Evolutionary conservation across 2,329 filamentous ascomycete genomes (phyloP), one percentile per base, ranked within the genome.

Genomic region (Claviceps arundinis): DNA sequence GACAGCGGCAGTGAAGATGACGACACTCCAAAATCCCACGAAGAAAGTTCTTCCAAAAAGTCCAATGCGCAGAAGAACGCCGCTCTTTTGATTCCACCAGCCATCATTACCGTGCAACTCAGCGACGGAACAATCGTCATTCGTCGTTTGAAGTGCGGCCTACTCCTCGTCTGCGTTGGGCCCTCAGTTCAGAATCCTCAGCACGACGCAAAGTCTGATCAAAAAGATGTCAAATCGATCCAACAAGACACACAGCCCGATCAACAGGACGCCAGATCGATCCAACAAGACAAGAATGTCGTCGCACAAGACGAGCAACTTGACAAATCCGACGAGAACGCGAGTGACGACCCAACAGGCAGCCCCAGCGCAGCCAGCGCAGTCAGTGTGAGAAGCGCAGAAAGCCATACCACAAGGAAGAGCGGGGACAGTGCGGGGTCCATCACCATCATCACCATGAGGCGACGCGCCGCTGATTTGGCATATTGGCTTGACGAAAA

Each of bases 111-210:
- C 1, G 72, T 83, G 37, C 78, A 84, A 65, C 74, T 84, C 48
- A 70, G 72, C 34, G 77, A 72, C 48, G 73, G 75, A 37, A 75
- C 82, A 34, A 73, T 84, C 57, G 74, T 82, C 19, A 77, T 84
- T 52, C 71, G 78, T 11, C 69, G 70, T 2, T 68, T 84, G 37
- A 70, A 68, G 42, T 83, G 79, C 62, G 78, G 78, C 17, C 70
- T 84, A 46, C 68, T 84, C 40, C 80, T 84, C 56, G 76, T 83
- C 47, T 81, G 77, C 58, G 73, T 83, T 42, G 80, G 79, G 0
- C 71, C 75, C 1, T 61, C 70, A 3, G 59, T 65, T 52, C 61
- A 64, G 14, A 52, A 56, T 26, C 16, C 51, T 41, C 47, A 62
- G 59, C 43, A 51, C 56, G 13, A 54, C 56, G 56, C 59, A 60